phyloP scores from a whole-genome alignment of 2,329 filamentous ascomycete species.

The Capronia americana region DNA sequence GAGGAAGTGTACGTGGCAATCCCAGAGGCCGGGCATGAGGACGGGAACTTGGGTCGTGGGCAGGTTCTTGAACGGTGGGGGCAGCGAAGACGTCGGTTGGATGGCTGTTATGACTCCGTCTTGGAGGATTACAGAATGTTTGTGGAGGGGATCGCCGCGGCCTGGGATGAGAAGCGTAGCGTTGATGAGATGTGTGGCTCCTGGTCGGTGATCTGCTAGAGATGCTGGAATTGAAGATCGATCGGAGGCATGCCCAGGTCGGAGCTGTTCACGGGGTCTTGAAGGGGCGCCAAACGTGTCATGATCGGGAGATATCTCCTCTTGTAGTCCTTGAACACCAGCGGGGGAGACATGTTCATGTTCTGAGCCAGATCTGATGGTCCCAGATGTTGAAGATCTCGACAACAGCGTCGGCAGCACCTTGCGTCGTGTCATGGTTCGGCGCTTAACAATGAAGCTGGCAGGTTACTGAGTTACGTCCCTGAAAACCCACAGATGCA shows the following conservation, averaged over 20 bases:
- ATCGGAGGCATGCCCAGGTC: neutral
- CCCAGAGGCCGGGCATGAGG: conserved; percentile 61
- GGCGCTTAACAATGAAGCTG: neutral
- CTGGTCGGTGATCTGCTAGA: conserved; percentile 1
- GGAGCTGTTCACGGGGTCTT: neutral
- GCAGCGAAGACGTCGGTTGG: conserved; percentile 24
- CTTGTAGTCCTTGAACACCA: neutral
- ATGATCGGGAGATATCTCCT: neutral
- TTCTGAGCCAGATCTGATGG: neutral
- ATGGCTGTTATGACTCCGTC: conserved; percentile 48
- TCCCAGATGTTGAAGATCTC: neutral
- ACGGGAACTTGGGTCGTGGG: conserved; percentile 48
- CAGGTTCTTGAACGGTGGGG: conserved; percentile 19
- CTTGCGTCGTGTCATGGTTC: conserved; percentile 31
- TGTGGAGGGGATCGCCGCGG: conserved; percentile 50
- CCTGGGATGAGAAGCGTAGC: conserved; percentile 56
- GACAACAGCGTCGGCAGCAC: neutral
- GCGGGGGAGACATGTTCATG: neutral
- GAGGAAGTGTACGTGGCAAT: conserved; percentile 58
- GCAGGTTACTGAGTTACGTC: neutral
- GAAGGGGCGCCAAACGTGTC: neutral
- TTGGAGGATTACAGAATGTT: conserved; percentile 51
- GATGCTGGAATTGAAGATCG: conserved; percentile 4
- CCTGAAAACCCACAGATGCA: neutral
- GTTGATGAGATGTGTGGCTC: conserved; percentile 28